These are phyloP conservation scores for Cercophora scortea DNA, from an alignment of 495 filamentous ascomycete genomes.

Conservation along the genomic window DNA sequence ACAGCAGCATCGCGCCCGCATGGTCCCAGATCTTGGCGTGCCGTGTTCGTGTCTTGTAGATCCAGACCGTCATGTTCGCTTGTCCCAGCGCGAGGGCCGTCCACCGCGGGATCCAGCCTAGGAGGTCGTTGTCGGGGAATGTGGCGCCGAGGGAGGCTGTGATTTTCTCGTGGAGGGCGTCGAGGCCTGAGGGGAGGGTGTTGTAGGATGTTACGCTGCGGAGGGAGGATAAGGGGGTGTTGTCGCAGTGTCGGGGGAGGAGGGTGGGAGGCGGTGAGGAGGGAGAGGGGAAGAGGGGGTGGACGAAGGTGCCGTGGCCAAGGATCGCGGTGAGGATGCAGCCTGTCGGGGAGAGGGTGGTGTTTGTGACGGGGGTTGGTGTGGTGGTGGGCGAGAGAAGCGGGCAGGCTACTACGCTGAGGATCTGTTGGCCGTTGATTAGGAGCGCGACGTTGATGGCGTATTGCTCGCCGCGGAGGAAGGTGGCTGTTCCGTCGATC, in stretches of 20 bases:
- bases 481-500: conserved; percentile 64
- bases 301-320: conserved; percentile 48
- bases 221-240: conserved; percentile 25
- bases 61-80: conserved; percentile 54
- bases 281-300: conserved; percentile 23
- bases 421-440: conserved; percentile 24
- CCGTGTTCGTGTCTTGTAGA: conserved; percentile 44
- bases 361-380: conserved; percentile 23
- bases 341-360: conserved; percentile 41
- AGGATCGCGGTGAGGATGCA: conserved; percentile 49
- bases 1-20: conserved; percentile 60
- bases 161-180: conserved; percentile 37
- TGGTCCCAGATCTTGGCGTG: conserved; percentile 68
- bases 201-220: conserved; percentile 32
- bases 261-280: neutral
- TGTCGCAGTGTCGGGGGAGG: conserved; percentile 17
- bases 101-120: conserved; percentile 60
- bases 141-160: conserved; percentile 37
- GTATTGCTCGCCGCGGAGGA: conserved; percentile 55
- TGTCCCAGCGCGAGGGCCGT: conserved; percentile 51
- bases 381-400: conserved; percentile 38
- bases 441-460: conserved; percentile 41
- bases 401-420: conserved; percentile 48
- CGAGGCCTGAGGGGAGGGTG: conserved; percentile 32
- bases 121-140: conserved; percentile 48